A percentile compares a stretch with the other conserved stretches of the same genome.
These are phyloP conservation scores for Hypoxylon sp. DNA, from an alignment of 2,329 filamentous ascomycete genomes.

Conservation along the genomic window DNA sequence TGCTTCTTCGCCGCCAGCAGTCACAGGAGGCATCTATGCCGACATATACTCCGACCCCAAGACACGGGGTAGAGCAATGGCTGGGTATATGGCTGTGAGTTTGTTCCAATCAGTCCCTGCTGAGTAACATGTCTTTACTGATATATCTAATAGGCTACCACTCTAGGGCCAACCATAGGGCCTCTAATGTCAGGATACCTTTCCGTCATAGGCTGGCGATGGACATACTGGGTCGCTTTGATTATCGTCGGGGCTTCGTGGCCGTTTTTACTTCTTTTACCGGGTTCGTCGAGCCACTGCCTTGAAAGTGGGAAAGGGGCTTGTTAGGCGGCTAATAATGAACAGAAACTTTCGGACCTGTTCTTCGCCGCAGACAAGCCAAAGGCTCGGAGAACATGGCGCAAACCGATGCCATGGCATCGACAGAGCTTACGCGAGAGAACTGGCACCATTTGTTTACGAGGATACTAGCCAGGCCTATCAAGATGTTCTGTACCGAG, in stretches of 20 bases:
- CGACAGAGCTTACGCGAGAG: constrained; percentile 1
- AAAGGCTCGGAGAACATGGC: not conserved
- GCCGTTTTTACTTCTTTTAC: constrained; percentile 6
- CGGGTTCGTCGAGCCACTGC: not conserved
- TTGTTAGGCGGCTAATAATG: not conserved
- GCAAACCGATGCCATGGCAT: not conserved
- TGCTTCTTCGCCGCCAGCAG: constrained; percentile 3
- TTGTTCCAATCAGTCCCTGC: not conserved
- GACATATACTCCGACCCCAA: constrained; percentile 10
- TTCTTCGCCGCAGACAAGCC: not conserved
- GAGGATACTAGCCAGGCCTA: not conserved
- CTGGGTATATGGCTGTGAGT: constrained; percentile 7
- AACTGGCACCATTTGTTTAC: constrained; percentile 7
- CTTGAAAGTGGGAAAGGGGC: not conserved
- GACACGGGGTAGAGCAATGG: constrained; percentile 4
- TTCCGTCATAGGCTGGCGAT: constrained; percentile 1
- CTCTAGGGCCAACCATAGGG: not conserved
- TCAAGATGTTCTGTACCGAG: constrained; percentile 53
- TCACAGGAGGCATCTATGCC: constrained; percentile 5
- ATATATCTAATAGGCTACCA: constrained; percentile 1
- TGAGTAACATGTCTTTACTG: not conserved
- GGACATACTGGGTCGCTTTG: constrained; percentile 2
- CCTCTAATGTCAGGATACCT: constrained; percentile 4
- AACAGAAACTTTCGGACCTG: constrained; percentile 1
- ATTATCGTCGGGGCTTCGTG: constrained; percentile 4